A percentile compares a stretch with the other conserved stretches of the same genome.
Conservation (phyloP, 768 basidiomycete genomes). For the Serendipita sp. region DNA sequence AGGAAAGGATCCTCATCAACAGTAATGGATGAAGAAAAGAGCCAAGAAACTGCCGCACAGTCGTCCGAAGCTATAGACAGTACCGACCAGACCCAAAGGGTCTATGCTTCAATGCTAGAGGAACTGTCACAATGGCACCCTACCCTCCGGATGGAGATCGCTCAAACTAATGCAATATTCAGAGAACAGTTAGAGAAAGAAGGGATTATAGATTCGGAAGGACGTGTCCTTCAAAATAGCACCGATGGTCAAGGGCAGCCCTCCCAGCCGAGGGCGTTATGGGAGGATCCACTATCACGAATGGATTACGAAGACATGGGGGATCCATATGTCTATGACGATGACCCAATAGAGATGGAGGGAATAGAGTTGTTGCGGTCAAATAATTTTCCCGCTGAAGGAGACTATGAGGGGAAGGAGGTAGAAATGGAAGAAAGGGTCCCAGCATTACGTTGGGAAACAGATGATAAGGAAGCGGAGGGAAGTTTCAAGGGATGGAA, state of each 20-base stretch:
- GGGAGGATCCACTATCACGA: not conserved
- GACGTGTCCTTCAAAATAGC: not conserved
- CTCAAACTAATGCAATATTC: not conserved
- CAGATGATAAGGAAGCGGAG: not conserved
- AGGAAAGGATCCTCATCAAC: not conserved
- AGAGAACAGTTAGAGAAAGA: not conserved
- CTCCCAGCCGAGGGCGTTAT: not conserved
- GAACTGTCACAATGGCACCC: not conserved
- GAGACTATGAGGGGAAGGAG: not conserved
- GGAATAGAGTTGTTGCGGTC: not conserved
- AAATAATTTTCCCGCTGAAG: not conserved
- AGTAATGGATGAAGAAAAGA: not conserved
- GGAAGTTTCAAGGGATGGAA: not conserved
- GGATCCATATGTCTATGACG: not conserved
- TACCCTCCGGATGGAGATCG: not conserved
- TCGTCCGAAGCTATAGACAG: not conserved
- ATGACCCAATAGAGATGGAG: not conserved
- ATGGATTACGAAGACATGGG: not conserved
- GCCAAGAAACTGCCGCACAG: not conserved
- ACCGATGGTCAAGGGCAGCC: not conserved
- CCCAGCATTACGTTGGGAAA: not conserved
- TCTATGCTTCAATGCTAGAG: not conserved
- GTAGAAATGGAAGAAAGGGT: not conserved
- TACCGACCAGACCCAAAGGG: not conserved
- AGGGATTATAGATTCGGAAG: not conserved